A percentile compares a stretch with the other conserved stretches of the same genome.
Conservation (phyloP, 768 basidiomycete genomes). For the Coprinopsis cinerea region DNA sequence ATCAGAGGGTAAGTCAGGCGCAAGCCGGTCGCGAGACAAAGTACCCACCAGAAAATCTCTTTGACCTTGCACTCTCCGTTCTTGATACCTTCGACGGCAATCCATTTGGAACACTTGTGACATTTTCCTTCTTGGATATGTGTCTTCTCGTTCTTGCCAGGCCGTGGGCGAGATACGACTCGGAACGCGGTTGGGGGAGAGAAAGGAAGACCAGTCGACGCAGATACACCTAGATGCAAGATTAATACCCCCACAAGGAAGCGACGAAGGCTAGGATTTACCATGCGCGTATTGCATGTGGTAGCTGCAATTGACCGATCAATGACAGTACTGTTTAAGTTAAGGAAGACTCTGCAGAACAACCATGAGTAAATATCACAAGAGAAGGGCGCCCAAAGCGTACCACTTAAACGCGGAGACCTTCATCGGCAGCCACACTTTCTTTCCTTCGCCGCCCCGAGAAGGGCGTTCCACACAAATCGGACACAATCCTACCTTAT, state of each 20-base stretch:
- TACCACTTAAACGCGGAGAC: constrained; percentile 81
- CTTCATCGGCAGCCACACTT: constrained; percentile 72
- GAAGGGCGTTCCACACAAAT: constrained; percentile 57
- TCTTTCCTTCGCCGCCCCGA: constrained; percentile 60
- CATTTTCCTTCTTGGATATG: constrained; percentile 67
- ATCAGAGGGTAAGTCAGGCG: not conserved
- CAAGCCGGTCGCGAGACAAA: not conserved
- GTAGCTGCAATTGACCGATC: constrained; percentile 44
- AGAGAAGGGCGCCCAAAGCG: constrained; percentile 16
- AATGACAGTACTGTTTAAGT: not conserved
- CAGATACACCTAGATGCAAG: constrained; percentile 54
- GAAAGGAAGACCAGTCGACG: constrained; percentile 63
- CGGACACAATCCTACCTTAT: constrained; percentile 74
- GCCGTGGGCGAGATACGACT: constrained; percentile 32
- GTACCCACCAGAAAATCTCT: constrained; percentile 5
- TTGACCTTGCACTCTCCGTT: constrained; percentile 71
- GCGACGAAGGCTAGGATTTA: constrained; percentile 22
- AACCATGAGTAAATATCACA: not conserved
- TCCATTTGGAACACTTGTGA: constrained; percentile 72
- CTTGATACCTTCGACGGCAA: constrained; percentile 68
- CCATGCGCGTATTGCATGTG: constrained; percentile 82
- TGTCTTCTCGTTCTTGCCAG: constrained; percentile 55
- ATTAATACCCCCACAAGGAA: not conserved
- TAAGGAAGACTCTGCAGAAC: constrained; percentile 16
- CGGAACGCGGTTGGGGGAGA: constrained; percentile 71